Evolutionary conservation across 192 early-diverging fungal genomes (phyloP).

Genomic region (Linnemannia hyalina): DNA sequence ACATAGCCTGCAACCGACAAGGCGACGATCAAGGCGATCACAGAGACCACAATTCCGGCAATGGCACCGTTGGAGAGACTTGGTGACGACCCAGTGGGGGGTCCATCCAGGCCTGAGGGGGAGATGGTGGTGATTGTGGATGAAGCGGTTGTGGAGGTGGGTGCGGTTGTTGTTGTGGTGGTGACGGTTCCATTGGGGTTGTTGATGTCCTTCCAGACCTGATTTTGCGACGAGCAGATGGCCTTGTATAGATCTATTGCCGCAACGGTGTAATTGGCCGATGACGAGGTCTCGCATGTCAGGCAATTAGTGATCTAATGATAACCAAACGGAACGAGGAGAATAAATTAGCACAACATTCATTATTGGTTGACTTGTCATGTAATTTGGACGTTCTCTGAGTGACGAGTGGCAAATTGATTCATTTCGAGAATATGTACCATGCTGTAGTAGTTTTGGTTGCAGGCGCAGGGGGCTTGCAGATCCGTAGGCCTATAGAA

Average conservation of each 20-base stretch:
- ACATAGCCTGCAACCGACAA: slow-evolving; percentile 46
- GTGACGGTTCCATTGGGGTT: slow-evolving; percentile 14
- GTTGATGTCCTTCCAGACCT: slow-evolving; percentile 39
- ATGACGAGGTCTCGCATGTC: slow-evolving; percentile 22
- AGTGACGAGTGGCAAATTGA: background rate
- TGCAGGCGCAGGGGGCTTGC: slow-evolving; percentile 35
- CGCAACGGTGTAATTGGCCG: slow-evolving; percentile 36
- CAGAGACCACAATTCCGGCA: slow-evolving; percentile 46
- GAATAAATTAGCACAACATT: background rate
- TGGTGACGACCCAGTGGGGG: background rate
- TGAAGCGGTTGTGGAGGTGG: slow-evolving; percentile 6
- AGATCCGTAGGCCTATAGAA: slow-evolving; percentile 19
- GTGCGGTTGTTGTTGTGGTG: slow-evolving; percentile 10
- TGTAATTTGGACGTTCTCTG: background rate
- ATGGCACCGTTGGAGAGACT: slow-evolving; percentile 37
- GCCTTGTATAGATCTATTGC: slow-evolving; percentile 5
- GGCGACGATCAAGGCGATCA: slow-evolving; percentile 42
- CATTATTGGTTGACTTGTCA: background rate
- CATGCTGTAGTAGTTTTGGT: slow-evolving; percentile 45
- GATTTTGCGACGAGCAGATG: slow-evolving; percentile 25
- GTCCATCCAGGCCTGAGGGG: background rate
- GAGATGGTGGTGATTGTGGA: slow-evolving; percentile 2
- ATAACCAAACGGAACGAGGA: background rate
- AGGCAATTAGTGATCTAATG: slow-evolving; percentile 24
- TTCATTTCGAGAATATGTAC: slow-evolving; percentile 8